phyloP scores from a whole-genome alignment of 225 moss, liverwort and hornwort species.

The Sphagnum tenellum region DNA sequence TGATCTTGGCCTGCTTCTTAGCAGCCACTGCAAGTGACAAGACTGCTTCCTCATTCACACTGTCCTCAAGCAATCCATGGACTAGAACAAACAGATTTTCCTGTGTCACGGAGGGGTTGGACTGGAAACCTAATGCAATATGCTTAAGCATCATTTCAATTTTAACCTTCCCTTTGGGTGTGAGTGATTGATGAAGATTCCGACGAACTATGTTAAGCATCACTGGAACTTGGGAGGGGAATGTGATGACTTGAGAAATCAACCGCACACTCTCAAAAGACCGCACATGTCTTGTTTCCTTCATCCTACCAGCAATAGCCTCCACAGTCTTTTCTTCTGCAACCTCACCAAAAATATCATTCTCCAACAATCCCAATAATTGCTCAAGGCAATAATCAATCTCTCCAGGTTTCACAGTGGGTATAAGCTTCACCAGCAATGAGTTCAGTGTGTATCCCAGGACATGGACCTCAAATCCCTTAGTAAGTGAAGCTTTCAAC shows the following conservation, averaged over 20 bases:
- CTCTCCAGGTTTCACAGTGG: conserved; percentile 56
- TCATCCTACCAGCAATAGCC: conserved; percentile 93
- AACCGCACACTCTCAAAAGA: conserved; percentile 83
- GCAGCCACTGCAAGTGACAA: conserved; percentile 39
- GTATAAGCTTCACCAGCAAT: conserved; percentile 62
- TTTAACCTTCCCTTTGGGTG: conserved; percentile 67
- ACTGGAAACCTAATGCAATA: conserved; percentile 65
- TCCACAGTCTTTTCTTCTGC: conserved; percentile 90
- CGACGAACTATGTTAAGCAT: conserved; percentile 56
- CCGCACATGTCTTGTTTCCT: conserved; percentile 83
- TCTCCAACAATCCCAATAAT: conserved; percentile 77
- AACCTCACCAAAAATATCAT: conserved; percentile 92
- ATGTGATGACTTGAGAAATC: conserved; percentile 68
- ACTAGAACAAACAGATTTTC: conserved; percentile 69
- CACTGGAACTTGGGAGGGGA: conserved; percentile 51
- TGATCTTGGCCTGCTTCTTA: conserved; percentile 65
- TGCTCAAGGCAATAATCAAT: conserved; percentile 80
- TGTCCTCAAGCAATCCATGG: conserved; percentile 78
- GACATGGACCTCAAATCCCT: conserved; percentile 93
- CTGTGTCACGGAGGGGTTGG: conserved; percentile 60
- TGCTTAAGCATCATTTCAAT: conserved; percentile 80
- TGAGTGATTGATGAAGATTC: conserved; percentile 48
- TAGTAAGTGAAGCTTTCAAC: conserved; percentile 68
- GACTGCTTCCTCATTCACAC: conserved; percentile 61
- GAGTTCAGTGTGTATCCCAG: conserved; percentile 89